Conservation (phyloP, 129 eudicot genomes). For the Mikania micrantha region DNA sequence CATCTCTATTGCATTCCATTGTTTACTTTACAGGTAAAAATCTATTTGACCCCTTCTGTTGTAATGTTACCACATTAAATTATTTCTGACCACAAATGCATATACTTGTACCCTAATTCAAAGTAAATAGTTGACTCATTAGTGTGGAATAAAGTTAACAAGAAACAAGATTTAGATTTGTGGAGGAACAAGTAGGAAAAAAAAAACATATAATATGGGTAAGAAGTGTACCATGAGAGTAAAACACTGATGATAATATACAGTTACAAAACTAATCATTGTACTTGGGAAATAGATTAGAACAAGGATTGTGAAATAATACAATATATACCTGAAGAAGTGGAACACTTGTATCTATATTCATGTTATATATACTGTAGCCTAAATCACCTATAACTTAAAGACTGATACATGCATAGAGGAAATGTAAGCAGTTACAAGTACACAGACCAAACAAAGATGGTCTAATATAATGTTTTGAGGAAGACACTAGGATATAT, state of each 20-base stretch:
- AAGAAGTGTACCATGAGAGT: not conserved
- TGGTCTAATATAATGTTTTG: not conserved
- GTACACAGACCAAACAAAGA: not conserved
- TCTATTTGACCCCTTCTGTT: constrained; percentile 4
- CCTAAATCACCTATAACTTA: not conserved
- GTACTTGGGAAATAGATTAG: not conserved
- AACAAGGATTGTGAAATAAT: not conserved
- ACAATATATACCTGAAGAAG: not conserved
- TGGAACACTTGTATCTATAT: not conserved
- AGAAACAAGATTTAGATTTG: not conserved
- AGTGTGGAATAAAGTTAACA: not conserved
- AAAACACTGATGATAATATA: not conserved
- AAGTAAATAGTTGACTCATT: not conserved
- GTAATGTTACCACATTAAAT: constrained; percentile 7
- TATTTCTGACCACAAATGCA: not conserved
- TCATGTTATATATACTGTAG: not conserved
- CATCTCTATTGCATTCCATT: constrained; percentile 92
- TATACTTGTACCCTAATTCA: not conserved
- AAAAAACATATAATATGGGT: not conserved
- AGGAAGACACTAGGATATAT: not conserved
- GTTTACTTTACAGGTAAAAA: not conserved
- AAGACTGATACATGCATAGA: not conserved
- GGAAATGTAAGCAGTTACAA: not conserved
- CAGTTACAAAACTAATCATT: not conserved
- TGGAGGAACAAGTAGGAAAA: not conserved